Evolutionary conservation across 257 asterid species (phyloP), one percentile per base, ranked within the genome.

Genomic region (Eucommia ulmoides): DNA sequence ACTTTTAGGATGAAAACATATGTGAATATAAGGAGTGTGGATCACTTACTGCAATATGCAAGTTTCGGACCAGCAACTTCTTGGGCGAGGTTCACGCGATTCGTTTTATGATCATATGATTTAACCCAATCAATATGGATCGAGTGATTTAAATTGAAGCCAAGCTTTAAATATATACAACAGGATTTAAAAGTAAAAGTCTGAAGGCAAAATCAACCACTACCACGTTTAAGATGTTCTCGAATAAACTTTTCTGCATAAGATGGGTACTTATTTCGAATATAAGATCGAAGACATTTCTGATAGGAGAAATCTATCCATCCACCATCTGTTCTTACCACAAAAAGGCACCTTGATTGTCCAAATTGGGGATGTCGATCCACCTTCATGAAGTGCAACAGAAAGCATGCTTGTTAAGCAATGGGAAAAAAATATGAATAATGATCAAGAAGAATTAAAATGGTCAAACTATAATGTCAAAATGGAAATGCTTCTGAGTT

Each of bases 281-380:
- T 64, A 63, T 82, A 85, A 26, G 88, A 73, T 24, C 91, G 64
- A 17, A 89, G 68, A 64, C 94, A 89, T 72, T 85, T 89, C 73
- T 89, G 98, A 80, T 89, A 89, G 50, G 96, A 89, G 73, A 89
- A 85, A 65, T 85, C 98, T 49, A 89, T 85, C 98, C 93, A 85
- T 58, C 76, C 93, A 49, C 96, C 98, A n/a, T 89, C 98, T 0
- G 66, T 67, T 73, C 96, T 74, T 22, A 85, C 86, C 19, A 89
- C 96, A 69, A 89, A 89, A 52, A 89, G 93, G 78, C 96, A 89
- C 74, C 97, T 80, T 16, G 98, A 89, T 4, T 35, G 53, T 63
- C 59, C 63, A 74, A 82, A 88, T 26, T 80, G 94, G 14, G 97
- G 97, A 67, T 88, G 97, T 53, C 91, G 75, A 56, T 88, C 97